Evolutionary conservation across 2,329 filamentous ascomycete species (phyloP).

Genomic region (Lecanicillium sp.): DNA sequence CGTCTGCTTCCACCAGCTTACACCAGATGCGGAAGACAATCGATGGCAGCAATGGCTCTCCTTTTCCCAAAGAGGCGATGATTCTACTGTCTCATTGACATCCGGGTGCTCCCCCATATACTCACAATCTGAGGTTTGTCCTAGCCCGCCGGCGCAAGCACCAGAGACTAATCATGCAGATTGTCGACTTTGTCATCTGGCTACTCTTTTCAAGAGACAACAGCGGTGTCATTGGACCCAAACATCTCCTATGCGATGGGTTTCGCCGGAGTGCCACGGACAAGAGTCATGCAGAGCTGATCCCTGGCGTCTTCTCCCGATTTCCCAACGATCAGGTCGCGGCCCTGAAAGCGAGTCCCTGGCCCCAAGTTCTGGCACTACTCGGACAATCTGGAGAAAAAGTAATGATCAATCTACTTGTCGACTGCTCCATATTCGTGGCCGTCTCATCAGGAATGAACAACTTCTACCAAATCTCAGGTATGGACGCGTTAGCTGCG

Average conservation of each 20-base stretch:
- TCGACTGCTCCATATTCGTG: slow-evolving; percentile 72
- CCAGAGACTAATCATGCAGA: slow-evolving; percentile 41
- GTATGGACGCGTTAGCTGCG: slow-evolving; percentile 45
- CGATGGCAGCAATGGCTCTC: slow-evolving; percentile 51
- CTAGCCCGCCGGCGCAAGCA: neutral
- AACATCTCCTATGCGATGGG: slow-evolving; percentile 79
- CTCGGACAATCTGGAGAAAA: slow-evolving; percentile 69
- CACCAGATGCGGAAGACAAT: slow-evolving; percentile 1
- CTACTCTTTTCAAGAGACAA: slow-evolving; percentile 60
- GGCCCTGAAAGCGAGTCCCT: slow-evolving; percentile 61
- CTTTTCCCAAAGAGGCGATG: slow-evolving; percentile 58
- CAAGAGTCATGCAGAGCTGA: slow-evolving; percentile 30
- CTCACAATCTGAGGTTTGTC: slow-evolving; percentile 58
- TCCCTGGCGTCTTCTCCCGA: slow-evolving; percentile 60
- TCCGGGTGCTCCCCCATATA: slow-evolving; percentile 40
- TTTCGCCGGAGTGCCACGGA: slow-evolving; percentile 50
- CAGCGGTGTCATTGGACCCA: slow-evolving; percentile 43
- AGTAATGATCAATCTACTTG: slow-evolving; percentile 70
- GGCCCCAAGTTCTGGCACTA: slow-evolving; percentile 68
- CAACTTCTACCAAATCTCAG: slow-evolving; percentile 75
- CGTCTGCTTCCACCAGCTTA: slow-evolving; percentile 46
- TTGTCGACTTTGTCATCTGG: slow-evolving; percentile 74
- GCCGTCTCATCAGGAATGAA: slow-evolving; percentile 51
- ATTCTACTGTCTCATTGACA: slow-evolving; percentile 50
- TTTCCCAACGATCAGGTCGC: slow-evolving; percentile 66